These are phyloP conservation scores for Fusarium udum DNA, from an alignment of 2,329 filamentous ascomycete genomes.

Conservation along the genomic window DNA sequence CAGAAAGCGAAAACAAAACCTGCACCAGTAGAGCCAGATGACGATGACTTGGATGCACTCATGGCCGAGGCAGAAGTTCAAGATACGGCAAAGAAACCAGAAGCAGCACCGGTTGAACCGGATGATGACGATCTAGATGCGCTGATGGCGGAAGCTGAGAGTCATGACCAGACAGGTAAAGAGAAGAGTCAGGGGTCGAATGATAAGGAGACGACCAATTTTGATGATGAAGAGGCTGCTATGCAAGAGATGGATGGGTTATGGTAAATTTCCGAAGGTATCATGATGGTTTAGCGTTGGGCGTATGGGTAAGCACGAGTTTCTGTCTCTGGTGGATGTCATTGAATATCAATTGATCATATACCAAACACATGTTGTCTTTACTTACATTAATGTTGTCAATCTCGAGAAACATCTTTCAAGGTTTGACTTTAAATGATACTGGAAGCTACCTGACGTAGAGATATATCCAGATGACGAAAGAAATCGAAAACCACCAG, in stretches of 20 bases:
- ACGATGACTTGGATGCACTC: slow-evolving; percentile 62
- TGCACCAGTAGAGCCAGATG: slow-evolving; percentile 44
- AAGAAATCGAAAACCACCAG: neutral
- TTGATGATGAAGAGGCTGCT: slow-evolving; percentile 72
- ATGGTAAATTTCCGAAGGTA: slow-evolving; percentile 49
- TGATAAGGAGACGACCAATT: slow-evolving; percentile 48
- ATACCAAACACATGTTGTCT: neutral
- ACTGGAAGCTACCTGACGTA: neutral
- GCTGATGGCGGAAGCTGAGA: slow-evolving; percentile 61
- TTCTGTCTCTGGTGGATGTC: neutral
- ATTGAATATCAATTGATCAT: neutral
- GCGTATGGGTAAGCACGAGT: neutral
- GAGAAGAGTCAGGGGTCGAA: neutral
- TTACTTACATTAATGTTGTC: too few relatives aligned
- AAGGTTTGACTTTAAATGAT: neutral
- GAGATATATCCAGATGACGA: neutral
- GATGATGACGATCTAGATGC: slow-evolving; percentile 62
- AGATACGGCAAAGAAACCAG: slow-evolving; percentile 24
- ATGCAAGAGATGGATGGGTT: slow-evolving; percentile 71
- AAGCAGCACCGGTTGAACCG: slow-evolving; percentile 11
- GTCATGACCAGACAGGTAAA: slow-evolving; percentile 21
- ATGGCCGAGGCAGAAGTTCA: slow-evolving; percentile 59
- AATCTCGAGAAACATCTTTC: neutral
- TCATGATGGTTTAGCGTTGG: neutral
- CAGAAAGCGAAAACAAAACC: slow-evolving; percentile 25